A percentile compares a stretch with the other conserved stretches of the same genome.
Conservation (phyloP, 257 asterid genomes). For the Nyctanthes arbortristis region DNA sequence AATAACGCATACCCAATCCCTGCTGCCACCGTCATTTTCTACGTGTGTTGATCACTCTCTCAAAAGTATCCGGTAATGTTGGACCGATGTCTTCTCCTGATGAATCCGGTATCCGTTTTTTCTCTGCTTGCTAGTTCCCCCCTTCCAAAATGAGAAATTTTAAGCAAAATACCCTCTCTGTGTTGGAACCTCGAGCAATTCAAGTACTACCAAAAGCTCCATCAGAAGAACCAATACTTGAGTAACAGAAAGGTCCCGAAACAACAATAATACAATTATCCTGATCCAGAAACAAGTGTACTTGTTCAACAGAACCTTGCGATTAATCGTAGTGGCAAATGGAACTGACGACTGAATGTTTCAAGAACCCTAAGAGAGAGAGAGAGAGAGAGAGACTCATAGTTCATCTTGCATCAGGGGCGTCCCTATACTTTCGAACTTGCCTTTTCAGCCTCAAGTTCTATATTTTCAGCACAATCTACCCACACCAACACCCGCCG, state of each 20-base stretch:
- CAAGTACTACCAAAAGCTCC: background rate
- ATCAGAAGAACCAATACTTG: background rate
- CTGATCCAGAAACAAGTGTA: background rate
- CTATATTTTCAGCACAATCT: too few species aligned
- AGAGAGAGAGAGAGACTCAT: too few species aligned
- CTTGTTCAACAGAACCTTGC: background rate
- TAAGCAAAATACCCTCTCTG: background rate
- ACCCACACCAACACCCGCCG: too few species aligned
- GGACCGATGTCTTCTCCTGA: background rate
- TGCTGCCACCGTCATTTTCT: constrained; percentile 82
- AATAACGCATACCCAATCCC: constrained; percentile 79
- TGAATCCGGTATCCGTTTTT: background rate
- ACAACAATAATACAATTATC: background rate
- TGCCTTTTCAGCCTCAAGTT: too few species aligned
- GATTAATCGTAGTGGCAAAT: background rate
- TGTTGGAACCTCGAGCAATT: too few species aligned
- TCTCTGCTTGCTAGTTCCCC: too few species aligned
- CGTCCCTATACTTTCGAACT: too few species aligned
- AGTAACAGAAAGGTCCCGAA: background rate
- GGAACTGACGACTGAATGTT: background rate
- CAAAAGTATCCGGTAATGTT: background rate
- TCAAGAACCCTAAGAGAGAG: background rate
- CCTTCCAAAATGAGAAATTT: background rate
- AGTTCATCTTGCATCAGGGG: too few species aligned
- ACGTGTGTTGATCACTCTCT: background rate